These are phyloP conservation scores for Xylona heveae DNA, from an alignment of 495 filamentous ascomycete species.

Conservation along the genomic window DNA sequence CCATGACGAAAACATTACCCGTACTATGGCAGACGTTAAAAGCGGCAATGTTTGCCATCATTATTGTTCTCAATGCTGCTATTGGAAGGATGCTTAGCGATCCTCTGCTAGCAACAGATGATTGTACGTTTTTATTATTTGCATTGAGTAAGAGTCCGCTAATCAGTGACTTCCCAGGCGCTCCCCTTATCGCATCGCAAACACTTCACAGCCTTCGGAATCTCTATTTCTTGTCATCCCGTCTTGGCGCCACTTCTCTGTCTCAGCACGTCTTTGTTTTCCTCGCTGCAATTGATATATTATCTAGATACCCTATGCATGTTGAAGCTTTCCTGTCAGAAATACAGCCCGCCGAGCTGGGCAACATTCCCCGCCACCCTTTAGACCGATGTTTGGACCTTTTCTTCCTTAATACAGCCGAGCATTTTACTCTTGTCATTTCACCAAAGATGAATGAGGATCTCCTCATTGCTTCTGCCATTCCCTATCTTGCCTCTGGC, in stretches of 20 bases:
- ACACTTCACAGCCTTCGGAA: constrained; percentile 60
- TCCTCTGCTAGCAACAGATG: constrained; percentile 25
- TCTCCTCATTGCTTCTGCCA: constrained; percentile 50
- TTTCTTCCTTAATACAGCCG: constrained; percentile 77
- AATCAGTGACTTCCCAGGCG: constrained; percentile 21
- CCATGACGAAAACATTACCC: constrained; percentile 45
- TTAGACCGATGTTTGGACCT: constrained; percentile 63
- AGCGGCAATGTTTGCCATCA: constrained; percentile 57
- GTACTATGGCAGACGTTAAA: constrained; percentile 66
- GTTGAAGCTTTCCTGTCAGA: constrained; percentile 48
- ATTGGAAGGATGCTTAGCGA: constrained; percentile 46
- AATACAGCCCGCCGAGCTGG: constrained; percentile 33
- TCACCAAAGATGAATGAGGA: constrained; percentile 42
- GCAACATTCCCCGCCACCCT: constrained; percentile 49
- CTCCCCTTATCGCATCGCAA: constrained; percentile 53
- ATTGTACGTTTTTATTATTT: constrained; percentile 21
- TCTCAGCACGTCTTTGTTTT: constrained; percentile 71
- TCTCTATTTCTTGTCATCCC: constrained; percentile 71
- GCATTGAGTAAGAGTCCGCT: background rate
- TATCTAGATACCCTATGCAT: constrained; percentile 49
- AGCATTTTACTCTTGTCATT: constrained; percentile 62
- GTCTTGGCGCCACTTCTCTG: constrained; percentile 49
- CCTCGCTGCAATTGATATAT: constrained; percentile 71
- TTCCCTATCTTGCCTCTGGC: constrained; percentile 52
- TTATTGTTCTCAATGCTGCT: constrained; percentile 52